These are phyloP conservation scores for Kalaharituber pfeilii DNA, from an alignment of 2,329 filamentous ascomycete species.

Conservation along the genomic window DNA sequence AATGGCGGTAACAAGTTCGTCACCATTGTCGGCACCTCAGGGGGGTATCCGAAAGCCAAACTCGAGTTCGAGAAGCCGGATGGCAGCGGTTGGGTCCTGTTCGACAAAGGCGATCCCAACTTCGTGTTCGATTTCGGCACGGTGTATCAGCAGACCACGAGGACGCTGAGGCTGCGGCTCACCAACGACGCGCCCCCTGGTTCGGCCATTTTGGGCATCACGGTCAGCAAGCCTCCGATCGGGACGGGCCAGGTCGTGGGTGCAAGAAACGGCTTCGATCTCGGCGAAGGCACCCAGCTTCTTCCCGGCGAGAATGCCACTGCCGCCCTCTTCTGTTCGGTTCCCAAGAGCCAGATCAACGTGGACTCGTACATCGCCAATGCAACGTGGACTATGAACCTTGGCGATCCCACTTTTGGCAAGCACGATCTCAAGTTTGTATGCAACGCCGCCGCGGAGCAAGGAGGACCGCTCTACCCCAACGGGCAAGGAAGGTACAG, in stretches of 20 bases:
- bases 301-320: constrained; percentile 35
- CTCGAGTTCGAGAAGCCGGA: constrained; percentile 40
- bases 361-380: constrained; percentile 33
- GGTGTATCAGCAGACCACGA: constrained; percentile 36
- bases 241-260: not conserved
- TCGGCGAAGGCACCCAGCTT: constrained; percentile 39
- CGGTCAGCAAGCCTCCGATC: constrained; percentile 43
- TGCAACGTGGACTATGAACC: constrained; percentile 41
- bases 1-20: constrained; percentile 36
- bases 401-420: constrained; percentile 37
- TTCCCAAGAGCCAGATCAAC: constrained; percentile 41
- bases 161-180: constrained; percentile 35
- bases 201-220: constrained; percentile 34
- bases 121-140: constrained; percentile 39
- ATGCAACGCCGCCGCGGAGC: constrained; percentile 37
- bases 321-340: constrained; percentile 38
- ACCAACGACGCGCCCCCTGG: constrained; percentile 34
- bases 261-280: constrained; percentile 38
- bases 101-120: constrained; percentile 24
- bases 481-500: constrained; percentile 31
- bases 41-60: constrained; percentile 33
- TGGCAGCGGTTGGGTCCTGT: constrained; percentile 34
- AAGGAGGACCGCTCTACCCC: constrained; percentile 33
- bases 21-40: constrained; percentile 34
- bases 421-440: constrained; percentile 42